phyloP scores from a whole-genome alignment of 345 rosid genomes.

The Toxicodendron radicans region DNA sequence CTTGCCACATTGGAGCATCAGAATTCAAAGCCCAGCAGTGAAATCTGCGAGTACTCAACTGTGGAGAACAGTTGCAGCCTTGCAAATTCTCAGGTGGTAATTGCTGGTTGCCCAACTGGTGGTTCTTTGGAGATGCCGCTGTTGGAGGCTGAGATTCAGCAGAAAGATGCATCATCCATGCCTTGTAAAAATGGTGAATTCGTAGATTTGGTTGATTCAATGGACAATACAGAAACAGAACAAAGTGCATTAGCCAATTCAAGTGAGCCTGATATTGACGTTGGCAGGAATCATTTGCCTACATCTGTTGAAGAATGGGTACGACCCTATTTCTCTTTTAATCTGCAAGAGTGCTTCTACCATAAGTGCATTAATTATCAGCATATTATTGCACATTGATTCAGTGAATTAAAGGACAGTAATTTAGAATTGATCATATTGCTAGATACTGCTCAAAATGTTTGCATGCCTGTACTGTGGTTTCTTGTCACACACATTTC shows the following conservation, averaged over 20 bases:
- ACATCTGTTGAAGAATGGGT: constrained; percentile 61
- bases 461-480: constrained; percentile 5
- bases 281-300: constrained; percentile 36
- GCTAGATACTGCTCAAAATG: not conserved
- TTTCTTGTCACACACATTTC: constrained; percentile 6
- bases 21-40: constrained; percentile 33
- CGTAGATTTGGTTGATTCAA: constrained; percentile 31
- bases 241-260: constrained; percentile 37
- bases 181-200: constrained; percentile 35
- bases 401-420: not conserved
- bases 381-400: constrained; percentile 3
- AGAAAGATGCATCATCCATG: constrained; percentile 23
- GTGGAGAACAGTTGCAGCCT: constrained; percentile 32
- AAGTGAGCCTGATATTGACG: constrained; percentile 37
- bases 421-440: constrained; percentile 4
- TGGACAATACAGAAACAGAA: constrained; percentile 29
- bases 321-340: constrained; percentile 13
- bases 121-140: constrained; percentile 44
- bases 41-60: constrained; percentile 40
- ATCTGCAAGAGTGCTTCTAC: not conserved
- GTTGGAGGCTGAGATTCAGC: constrained; percentile 40
- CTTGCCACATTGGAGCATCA: constrained; percentile 31
- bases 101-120: constrained; percentile 31
- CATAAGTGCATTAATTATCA: not conserved
- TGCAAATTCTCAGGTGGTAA: constrained; percentile 32